Base-by-base conservation (phyloP, 345 rosid genomes). In the Camelina laxa region DNA sequence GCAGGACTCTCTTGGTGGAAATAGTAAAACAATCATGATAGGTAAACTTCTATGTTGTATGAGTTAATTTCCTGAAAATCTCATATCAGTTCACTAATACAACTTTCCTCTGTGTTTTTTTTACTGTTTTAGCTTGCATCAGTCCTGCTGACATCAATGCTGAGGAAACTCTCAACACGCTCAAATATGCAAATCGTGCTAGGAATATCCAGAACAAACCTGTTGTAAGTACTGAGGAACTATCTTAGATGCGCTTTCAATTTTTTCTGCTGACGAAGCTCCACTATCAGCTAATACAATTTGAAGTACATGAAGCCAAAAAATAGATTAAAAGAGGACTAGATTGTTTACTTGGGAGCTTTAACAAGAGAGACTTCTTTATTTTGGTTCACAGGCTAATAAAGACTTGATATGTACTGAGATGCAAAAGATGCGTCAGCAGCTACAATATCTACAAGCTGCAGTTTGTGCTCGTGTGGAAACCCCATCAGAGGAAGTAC, bases 1-100 rank as follows among this genome's bases (percentile, higher is more conserved):
- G 79, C 85, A 90, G 93, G 96, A 90, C 63, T 90, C 96, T 31
- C 91, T 90, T 49, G 96, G 96, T 76, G 93, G 96, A 53, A 90
- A 90, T 79, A 90, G 96, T 80, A 87, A 80, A 87, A 90, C 96
- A 7, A 85, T 85, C 75, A 90, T 90, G 96, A 88, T 90, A 82
- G 96, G 96, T 90, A 85, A 69, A 31, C 65, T 19, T 66, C 16
- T 31, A 60, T 45, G 30, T 17, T 42, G 41, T 55, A 36, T 58
- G 13, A 55, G 66, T 24, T 27, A 21, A 17, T 50, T 14, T 2
- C 19, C 67, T 30, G 41, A 41, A 39, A 13, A 21, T 58, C 36
- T 63, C 53, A 13, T 19, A 60, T 49, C 61, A 38, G 5, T 47
- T 48, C 1, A 19, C 15, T 19, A 15, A 20, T 9, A 15, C 7